These are phyloP conservation scores for Rachicladosporium sp. DNA, from an alignment of 2,329 filamentous ascomycete genomes.

Conservation along the genomic window DNA sequence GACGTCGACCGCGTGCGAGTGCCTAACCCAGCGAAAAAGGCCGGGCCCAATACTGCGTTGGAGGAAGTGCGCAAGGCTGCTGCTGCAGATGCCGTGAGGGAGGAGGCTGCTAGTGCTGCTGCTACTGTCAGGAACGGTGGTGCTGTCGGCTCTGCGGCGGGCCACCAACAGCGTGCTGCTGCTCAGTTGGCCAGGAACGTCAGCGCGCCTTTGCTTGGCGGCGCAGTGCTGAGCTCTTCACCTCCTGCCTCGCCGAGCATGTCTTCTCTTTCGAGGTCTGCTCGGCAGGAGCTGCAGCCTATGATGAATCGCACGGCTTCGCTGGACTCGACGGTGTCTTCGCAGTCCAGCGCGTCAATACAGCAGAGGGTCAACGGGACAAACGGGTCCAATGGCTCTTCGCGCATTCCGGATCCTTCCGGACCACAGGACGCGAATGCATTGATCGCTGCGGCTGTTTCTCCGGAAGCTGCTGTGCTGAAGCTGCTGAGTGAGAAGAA, in stretches of 20 bases:
- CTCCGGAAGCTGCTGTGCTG: slow-evolving; percentile 76
- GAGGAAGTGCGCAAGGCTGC: slow-evolving; percentile 14
- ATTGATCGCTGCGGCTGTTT: slow-evolving; percentile 74
- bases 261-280: slow-evolving; percentile 22
- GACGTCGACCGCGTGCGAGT: slow-evolving; percentile 7
- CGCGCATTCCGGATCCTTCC: slow-evolving; percentile 42
- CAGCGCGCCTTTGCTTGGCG: slow-evolving; percentile 5
- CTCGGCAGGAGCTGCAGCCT: slow-evolving; percentile 9
- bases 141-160: too few relatives aligned
- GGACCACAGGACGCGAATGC: slow-evolving; percentile 62
- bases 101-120: slow-evolving; percentile 8
- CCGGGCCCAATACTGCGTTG: slow-evolving; percentile 11
- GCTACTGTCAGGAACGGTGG: too few relatives aligned
- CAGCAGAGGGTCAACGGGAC: slow-evolving; percentile 18
- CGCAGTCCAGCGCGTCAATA: slow-evolving; percentile 29
- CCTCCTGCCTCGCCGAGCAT: slow-evolving; percentile 25
- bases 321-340: slow-evolving; percentile 84
- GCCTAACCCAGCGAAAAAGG: slow-evolving; percentile 12
- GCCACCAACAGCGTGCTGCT: too few relatives aligned
- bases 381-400: slow-evolving; percentile 8
- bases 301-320: slow-evolving; percentile 57
- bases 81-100: slow-evolving; percentile 15
- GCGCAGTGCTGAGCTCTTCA: slow-evolving; percentile 17
- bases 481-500: slow-evolving; percentile 87
- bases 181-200: slow-evolving; percentile 6